These are phyloP conservation scores for Vaccinium darrowii DNA, from an alignment of 148 eudicot species.

Conservation along the genomic window DNA sequence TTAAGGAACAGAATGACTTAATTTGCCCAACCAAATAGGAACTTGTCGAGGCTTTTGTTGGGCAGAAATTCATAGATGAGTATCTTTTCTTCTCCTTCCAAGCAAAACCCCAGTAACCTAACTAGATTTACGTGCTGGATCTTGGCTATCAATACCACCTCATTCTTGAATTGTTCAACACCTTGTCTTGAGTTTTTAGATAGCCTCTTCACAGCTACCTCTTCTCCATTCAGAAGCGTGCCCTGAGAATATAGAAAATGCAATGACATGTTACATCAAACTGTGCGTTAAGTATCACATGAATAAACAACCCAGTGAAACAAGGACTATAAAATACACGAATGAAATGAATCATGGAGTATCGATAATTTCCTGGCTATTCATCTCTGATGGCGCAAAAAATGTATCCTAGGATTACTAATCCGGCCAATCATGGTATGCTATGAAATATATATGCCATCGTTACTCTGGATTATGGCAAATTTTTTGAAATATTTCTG, in stretches of 20 bases:
- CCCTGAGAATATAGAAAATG: constrained; percentile 30
- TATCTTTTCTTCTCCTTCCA: constrained; percentile 35
- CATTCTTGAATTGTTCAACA: constrained; percentile 38
- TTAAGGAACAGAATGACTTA: background rate
- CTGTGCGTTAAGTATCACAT: background rate
- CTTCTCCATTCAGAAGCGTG: constrained; percentile 32
- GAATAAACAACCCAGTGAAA: background rate
- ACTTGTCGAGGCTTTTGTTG: constrained; percentile 35
- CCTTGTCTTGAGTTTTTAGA: constrained; percentile 37
- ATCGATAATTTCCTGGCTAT: background rate
- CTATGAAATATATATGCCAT: too few relatives aligned
- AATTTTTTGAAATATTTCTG: too few relatives aligned
- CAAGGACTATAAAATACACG: background rate
- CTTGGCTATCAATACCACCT: constrained; percentile 40
- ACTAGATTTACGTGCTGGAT: constrained; percentile 45
- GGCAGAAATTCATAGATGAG: constrained; percentile 45
- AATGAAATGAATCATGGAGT: background rate
- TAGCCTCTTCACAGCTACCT: constrained; percentile 46
- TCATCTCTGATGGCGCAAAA: too few relatives aligned
- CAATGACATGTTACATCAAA: background rate
- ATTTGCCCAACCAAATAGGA: constrained; percentile 27
- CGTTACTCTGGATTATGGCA: too few relatives aligned
- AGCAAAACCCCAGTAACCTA: constrained; percentile 41
- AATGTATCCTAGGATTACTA: background rate
- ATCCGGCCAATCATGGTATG: background rate